These are phyloP conservation scores for Hordeum pubiflorum DNA, from an alignment of 202 grass and related monocot species.

Conservation along the genomic window DNA sequence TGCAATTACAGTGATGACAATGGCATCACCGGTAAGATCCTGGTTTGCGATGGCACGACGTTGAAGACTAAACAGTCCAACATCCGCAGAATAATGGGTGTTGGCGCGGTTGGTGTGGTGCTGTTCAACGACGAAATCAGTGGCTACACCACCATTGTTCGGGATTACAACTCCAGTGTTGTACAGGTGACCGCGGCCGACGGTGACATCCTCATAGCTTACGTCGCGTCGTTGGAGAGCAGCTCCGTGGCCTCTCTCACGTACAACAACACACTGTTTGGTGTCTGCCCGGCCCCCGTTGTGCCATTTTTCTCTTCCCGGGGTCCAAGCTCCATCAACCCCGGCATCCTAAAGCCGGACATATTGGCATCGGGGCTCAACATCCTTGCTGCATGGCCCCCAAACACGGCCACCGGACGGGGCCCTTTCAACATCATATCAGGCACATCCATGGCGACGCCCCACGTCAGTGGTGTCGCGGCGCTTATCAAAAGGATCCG, in stretches of 20 bases:
- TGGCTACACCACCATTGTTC: no score
- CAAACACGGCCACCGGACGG: no score
- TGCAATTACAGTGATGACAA: neutral
- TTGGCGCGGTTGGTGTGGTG: conserved; percentile 6
- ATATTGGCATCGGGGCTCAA: no score
- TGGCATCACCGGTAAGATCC: neutral
- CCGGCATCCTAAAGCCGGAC: no score
- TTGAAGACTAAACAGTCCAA: neutral
- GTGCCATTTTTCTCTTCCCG: neutral
- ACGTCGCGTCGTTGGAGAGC: neutral
- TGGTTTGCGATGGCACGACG: neutral
- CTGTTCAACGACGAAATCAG: conserved; percentile 30
- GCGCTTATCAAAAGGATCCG: no score
- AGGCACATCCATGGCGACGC: no score
- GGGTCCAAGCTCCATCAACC: neutral
- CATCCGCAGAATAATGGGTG: neutral
- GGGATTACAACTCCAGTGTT: no score
- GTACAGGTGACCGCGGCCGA: no score
- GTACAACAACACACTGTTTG: neutral
- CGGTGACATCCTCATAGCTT: no score
- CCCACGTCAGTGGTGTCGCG: no score
- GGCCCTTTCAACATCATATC: no score
- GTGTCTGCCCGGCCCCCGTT: neutral
- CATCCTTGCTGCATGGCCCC: no score
- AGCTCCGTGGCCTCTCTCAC: neutral